Conservation (phyloP, 108 stramenopile species). For the Hondaea fermentalgiana region DNA sequence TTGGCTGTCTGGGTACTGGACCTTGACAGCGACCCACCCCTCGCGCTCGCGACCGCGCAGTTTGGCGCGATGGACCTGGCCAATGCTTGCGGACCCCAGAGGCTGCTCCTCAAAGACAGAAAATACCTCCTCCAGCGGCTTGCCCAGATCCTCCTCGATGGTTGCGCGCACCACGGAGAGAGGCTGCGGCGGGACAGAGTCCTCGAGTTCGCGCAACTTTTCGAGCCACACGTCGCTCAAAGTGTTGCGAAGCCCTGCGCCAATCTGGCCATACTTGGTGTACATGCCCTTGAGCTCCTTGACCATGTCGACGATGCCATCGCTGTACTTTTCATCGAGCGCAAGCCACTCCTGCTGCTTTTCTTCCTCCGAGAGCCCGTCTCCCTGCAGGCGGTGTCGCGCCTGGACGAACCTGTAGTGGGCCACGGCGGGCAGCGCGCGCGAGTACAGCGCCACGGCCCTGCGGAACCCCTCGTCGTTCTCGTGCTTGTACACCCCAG, state of each 20-base stretch:
- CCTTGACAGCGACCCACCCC: conserved; percentile 60
- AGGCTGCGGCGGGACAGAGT: conserved; percentile 57
- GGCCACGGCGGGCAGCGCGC: background rate
- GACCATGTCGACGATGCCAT: conserved; percentile 54
- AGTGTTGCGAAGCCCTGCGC: conserved; percentile 68
- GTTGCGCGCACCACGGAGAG: conserved; percentile 56
- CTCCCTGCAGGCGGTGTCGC: background rate
- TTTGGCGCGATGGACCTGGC: conserved; percentile 72
- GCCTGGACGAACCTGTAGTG: background rate
- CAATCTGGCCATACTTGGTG: conserved; percentile 70
- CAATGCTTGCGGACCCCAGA: conserved; percentile 71
- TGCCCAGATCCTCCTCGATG: conserved; percentile 53
- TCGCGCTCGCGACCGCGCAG: background rate
- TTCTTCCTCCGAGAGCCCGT: background rate
- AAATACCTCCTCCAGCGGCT: conserved; percentile 50
- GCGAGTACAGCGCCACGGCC: background rate
- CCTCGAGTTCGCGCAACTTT: conserved; percentile 69
- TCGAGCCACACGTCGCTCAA: conserved; percentile 70
- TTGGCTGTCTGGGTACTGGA: conserved; percentile 70
- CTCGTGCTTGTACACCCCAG: background rate
- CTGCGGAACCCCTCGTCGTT: background rate
- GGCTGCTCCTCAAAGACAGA: conserved; percentile 59
- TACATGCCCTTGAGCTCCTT: conserved; percentile 70
- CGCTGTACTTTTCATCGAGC: background rate
- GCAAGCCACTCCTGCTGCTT: background rate